A percentile compares a stretch with the other conserved stretches of the same genome.
phyloP scores from a whole-genome alignment of 495 filamentous ascomycete genomes.

The Neurospora tetrasperma region DNA sequence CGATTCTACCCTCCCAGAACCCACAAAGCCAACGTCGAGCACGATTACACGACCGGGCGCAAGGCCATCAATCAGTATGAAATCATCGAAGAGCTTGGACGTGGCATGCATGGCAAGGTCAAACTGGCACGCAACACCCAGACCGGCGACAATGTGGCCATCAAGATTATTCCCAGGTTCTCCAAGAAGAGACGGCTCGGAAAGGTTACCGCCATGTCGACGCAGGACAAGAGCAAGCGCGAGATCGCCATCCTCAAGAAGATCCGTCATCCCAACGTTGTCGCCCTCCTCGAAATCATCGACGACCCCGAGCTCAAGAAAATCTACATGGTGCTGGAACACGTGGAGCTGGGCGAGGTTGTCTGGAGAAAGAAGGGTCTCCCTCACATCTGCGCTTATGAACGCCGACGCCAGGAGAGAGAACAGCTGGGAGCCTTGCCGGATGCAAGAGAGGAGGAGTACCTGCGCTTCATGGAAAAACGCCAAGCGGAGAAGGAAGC shows the following conservation, averaged over 20 bases:
- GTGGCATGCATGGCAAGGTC: conserved; percentile 93
- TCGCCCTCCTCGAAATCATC: conserved; percentile 91
- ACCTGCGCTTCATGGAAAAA: conserved; percentile 45
- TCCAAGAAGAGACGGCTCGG: conserved; percentile 89
- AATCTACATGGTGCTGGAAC: conserved; percentile 95
- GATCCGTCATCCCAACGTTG: conserved; percentile 89
- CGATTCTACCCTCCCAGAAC: conserved; percentile 39
- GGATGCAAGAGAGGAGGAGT: conserved; percentile 54
- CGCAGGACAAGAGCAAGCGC: conserved; percentile 88
- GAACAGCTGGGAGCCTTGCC: conserved; percentile 52
- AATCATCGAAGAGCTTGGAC: conserved; percentile 88
- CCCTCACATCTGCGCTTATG: conserved; percentile 67
- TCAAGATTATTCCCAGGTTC: conserved; percentile 97
- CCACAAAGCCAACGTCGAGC: conserved; percentile 78
- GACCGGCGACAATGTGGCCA: conserved; percentile 75
- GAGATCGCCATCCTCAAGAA: conserved; percentile 98
- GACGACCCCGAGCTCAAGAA: conserved; percentile 93
- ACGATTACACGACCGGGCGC: conserved; percentile 75
- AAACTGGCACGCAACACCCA: conserved; percentile 76
- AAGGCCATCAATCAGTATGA: conserved; percentile 97
- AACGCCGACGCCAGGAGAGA: conserved; percentile 66
- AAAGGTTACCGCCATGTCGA: conserved; percentile 45
- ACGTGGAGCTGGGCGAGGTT: conserved; percentile 87
- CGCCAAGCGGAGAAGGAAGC: conserved; percentile 47
- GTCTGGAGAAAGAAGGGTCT: conserved; percentile 80